These are phyloP conservation scores for Leishmania mexicana DNA, from an alignment of 208 protist genomes.

Conservation along the genomic window DNA sequence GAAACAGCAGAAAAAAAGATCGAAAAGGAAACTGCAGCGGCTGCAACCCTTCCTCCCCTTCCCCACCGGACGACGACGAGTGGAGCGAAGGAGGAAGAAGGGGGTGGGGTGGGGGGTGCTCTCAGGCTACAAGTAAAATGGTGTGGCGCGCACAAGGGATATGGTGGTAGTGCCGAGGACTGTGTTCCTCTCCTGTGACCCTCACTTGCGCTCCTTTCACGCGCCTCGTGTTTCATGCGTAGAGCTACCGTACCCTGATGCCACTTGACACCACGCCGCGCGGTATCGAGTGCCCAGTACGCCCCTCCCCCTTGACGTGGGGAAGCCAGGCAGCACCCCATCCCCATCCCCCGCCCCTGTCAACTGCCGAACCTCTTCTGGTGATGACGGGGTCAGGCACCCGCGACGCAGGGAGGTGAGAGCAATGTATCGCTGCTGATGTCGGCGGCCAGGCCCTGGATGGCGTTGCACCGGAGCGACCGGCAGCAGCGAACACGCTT, in stretches of 20 bases:
- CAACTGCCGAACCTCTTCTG: not conserved
- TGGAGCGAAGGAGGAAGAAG: not conserved
- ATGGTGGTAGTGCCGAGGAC: not conserved
- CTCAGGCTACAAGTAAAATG: not conserved
- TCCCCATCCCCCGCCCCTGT: not conserved
- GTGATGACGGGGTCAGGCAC: not conserved
- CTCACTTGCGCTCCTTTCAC: not conserved
- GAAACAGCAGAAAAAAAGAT: not conserved
- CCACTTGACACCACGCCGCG: not conserved
- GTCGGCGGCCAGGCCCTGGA: not conserved
- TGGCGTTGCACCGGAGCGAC: not conserved
- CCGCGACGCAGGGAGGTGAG: not conserved
- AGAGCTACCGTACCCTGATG: not conserved
- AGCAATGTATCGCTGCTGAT: not conserved
- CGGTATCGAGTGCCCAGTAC: not conserved
- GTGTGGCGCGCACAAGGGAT: not conserved
- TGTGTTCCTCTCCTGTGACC: not conserved
- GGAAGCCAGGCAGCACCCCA: not conserved
- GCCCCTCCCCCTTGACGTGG: too few species aligned
- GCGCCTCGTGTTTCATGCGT: not conserved
- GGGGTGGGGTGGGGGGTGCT: not conserved
- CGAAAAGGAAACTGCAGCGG: not conserved
- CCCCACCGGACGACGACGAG: not conserved
- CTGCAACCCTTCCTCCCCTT: not conserved
- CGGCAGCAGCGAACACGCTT: not conserved